Base-by-base conservation (phyloP, 225 moss, liverwort and hornwort genomes). In the Anthoceros angustus region DNA sequence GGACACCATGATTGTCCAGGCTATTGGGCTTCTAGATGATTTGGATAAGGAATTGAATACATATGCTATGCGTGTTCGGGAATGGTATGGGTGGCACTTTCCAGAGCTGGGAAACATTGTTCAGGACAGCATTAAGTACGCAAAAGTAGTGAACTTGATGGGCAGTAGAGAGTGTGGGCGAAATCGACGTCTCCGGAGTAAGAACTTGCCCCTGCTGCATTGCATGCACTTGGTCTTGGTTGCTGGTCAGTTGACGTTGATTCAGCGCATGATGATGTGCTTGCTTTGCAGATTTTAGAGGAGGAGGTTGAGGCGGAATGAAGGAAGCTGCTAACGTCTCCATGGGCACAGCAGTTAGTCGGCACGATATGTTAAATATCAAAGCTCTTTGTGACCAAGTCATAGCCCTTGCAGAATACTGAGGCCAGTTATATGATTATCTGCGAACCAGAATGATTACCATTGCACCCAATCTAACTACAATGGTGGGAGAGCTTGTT, bases 31-130 rank as follows among this genome's bases (percentile, higher is more conserved):
- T 43, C 69, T 93, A 63, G 92, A 92, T 55, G 92, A 93, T 43
- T 42, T 93, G 65, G 92, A 93, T 65, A 92, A 92, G 83, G 92
- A 92, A 74, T 77, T 92, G 12, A 93, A 93, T 69, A 87, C 87
- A 4, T 93, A 93, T 46, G 89, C 89, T 5, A 93, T 93, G 92
- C 78, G 92, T 62, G 92, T 93, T 15, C 73, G 92, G 7, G 92
- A 93, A 75, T 89, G 92, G 89, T 93, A 89, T 43, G 92, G 89
- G 6, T 93, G 89, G 89, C 89, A 92, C 67, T 89, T 89, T 21
- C 92, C 92, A 0, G 92, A 92, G 79, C 70, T 92, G 26, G 83
- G 83, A 5, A 88, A 85, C 69, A 84, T 92, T 39, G 74, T 92
- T 4, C 83, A 83, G 66, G 92, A 92, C 18, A 92, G 86, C 43